Conservation (phyloP, 345 rosid genomes). For the Eucalyptus polybractea region DNA sequence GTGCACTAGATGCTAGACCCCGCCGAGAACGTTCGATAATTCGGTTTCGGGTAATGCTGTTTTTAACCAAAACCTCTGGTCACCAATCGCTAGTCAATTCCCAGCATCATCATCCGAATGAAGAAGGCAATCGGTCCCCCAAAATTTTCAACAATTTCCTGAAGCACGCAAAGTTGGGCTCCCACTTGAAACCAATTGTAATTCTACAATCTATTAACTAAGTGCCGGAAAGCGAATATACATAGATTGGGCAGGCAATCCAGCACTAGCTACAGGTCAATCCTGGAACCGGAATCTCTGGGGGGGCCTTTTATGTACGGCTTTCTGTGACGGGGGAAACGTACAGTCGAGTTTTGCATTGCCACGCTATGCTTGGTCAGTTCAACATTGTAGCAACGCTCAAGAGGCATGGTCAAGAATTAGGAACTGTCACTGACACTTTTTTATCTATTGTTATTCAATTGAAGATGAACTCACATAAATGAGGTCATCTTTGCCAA, state of each 20-base stretch:
- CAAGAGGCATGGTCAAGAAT: background rate
- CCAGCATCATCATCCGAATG: background rate
- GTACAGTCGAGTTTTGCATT: background rate
- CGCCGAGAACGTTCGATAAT: background rate
- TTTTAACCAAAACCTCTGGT: background rate
- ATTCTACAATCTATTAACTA: background rate
- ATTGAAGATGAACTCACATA: background rate
- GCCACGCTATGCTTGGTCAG: background rate
- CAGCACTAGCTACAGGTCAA: background rate
- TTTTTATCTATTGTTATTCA: background rate
- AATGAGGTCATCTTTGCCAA: background rate
- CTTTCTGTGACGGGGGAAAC: background rate
- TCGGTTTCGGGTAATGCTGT: background rate
- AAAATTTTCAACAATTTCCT: background rate
- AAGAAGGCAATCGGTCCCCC: background rate
- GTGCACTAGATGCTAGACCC: background rate
- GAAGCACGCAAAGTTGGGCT: background rate
- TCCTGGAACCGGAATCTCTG: background rate
- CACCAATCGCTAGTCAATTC: background rate
- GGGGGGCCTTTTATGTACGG: background rate
- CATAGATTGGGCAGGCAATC: background rate
- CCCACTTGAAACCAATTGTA: background rate
- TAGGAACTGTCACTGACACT: background rate
- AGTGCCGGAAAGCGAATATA: background rate
- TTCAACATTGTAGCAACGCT: background rate